These are phyloP conservation scores for Phalaenopsis equestris DNA, from an alignment of 106 monocot species.

Conservation along the genomic window DNA sequence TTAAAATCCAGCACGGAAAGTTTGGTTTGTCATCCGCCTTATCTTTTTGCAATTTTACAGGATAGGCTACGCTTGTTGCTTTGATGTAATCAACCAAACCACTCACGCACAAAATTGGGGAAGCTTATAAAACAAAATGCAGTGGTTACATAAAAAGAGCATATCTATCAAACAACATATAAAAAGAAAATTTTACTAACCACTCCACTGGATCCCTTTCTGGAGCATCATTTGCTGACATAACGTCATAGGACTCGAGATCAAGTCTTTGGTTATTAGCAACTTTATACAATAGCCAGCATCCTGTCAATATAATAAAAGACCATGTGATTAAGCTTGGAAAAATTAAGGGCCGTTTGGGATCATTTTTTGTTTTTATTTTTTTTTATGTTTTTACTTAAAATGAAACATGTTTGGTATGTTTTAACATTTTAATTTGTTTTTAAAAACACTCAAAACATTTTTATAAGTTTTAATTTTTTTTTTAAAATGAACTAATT, in stretches of 20 bases:
- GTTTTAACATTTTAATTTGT: too few species aligned
- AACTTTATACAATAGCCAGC: conserved; percentile 77
- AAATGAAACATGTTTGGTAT: too few species aligned
- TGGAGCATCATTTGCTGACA: conserved; percentile 91
- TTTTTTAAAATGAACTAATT: too few species aligned
- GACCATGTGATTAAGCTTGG: neutral
- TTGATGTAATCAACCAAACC: neutral
- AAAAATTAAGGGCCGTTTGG: neutral
- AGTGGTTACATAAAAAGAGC: neutral
- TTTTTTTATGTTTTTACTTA: too few species aligned
- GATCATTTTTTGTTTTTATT: too few species aligned
- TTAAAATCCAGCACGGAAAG: too few species aligned
- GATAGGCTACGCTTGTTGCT: neutral
- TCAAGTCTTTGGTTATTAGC: conserved; percentile 35
- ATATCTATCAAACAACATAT: neutral
- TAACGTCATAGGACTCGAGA: conserved; percentile 62
- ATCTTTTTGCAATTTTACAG: neutral
- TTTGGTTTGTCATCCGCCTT: neutral
- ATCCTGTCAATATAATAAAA: conserved; percentile 36
- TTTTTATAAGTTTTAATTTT: too few species aligned
- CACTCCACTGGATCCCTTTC: conserved; percentile 91
- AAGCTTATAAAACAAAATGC: neutral
- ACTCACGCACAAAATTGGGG: neutral
- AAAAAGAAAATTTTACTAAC: conserved; percentile 23
- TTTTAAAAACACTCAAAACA: too few species aligned